phyloP scores from a whole-genome alignment of 2,329 filamentous ascomycete species.

The Blastomyces gilchristii region DNA sequence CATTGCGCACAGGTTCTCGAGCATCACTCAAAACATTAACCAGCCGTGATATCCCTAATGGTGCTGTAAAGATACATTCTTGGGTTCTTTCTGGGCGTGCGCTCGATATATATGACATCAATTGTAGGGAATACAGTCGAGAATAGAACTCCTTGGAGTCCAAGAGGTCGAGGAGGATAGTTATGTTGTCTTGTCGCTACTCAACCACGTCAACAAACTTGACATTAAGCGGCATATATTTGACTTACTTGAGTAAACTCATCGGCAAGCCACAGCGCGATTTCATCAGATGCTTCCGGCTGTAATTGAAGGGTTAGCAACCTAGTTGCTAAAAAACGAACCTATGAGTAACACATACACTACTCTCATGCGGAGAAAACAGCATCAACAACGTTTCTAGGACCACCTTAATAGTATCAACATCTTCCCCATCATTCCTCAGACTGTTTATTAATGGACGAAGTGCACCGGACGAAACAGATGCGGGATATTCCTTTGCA shows the following conservation, averaged over 20 bases:
- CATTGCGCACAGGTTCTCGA: conserved; percentile 76
- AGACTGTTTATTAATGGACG: conserved; percentile 77
- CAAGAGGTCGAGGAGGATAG: conserved; percentile 76
- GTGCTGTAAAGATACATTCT: conserved; percentile 84
- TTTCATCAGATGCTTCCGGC: conserved; percentile 92
- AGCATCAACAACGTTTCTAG: conserved; percentile 92
- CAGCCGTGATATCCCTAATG: conserved; percentile 75
- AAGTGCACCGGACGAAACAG: conserved; percentile 86
- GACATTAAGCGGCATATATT: conserved; percentile 7
- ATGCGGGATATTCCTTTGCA: conserved; percentile 90
- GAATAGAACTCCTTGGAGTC: conserved; percentile 83
- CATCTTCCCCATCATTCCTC: conserved; percentile 80
- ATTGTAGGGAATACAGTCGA: conserved; percentile 78
- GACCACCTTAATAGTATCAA: conserved; percentile 90
- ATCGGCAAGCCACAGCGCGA: conserved; percentile 89
- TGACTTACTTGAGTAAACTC: conserved; percentile 77
- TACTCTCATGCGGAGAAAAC: conserved; percentile 59
- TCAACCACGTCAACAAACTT: conserved; percentile 41
- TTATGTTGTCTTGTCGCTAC: conserved; percentile 89
- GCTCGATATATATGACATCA: conserved; percentile 74
- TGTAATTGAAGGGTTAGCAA: conserved; percentile 34
- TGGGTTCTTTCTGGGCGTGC: conserved; percentile 86
- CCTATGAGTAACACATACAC: conserved; percentile 35
- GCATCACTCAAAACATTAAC: conserved; percentile 75
- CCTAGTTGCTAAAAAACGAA: not conserved